Base-by-base conservation (phyloP, 140 eudicot genomes). In the Anethum foeniculum region DNA sequence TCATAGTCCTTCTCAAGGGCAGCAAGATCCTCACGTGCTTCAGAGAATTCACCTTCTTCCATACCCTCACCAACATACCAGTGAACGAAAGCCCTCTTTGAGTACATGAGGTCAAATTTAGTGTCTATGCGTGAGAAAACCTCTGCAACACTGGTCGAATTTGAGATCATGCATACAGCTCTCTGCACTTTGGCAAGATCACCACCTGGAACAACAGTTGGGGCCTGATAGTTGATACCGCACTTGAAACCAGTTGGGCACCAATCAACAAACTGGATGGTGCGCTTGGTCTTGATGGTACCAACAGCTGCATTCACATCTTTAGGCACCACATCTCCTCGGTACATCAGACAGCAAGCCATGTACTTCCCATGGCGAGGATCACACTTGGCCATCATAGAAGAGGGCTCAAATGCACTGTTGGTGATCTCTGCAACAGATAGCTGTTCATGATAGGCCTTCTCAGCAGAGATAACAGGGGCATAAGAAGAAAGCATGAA, bases 221-320 rank as follows among this genome's bases (percentile, higher is more conserved):
- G 82, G 32, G 82, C 76, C 65, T 79, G 82, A 18, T 79, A 79
- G 82, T 79, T 79, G 76, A 79, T 79, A 19, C 82, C 82, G n/a
- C 82, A 79, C 82, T 79, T 79, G 82, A 79, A 79, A 16, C 82
- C 82, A 30, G 82, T 79, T 14, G 82, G 82, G 65, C 82, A 79
- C 82, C 82, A 79, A 46, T 79, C 82, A 43, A 79, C 82, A 79
- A 79, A 79, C 76, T 79, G 82, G 44, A 79, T 79, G 77, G 82
- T 79, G 64, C 82, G 82, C 65, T 79, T 79, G 76, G 82, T 79
- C 51, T 79, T 79, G 13, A 79, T 79, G 76, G 77, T 79, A 19
- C 76, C 82, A 25, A 79, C 82, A 30, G 82, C 82, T 4, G 82
- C 82, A 65, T 79, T 79, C 19, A 79, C 82, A 46, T 79, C 82